phyloP scores from a whole-genome alignment of 1,284 basidiomycete species.

The Moesziomyces sp. region DNA sequence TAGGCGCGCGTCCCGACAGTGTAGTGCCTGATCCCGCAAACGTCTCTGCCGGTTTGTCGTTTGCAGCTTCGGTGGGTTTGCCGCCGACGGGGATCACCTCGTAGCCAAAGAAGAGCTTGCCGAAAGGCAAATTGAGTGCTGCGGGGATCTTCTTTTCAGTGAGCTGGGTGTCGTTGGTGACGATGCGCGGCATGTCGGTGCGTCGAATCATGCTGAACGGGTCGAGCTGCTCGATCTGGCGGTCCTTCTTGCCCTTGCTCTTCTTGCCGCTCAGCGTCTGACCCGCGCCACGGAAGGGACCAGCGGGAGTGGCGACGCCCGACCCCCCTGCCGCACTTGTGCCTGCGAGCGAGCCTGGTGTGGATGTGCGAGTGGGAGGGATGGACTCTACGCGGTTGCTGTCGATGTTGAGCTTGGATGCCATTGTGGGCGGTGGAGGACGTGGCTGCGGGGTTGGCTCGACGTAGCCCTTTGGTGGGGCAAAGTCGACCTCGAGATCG shows the following conservation, averaged over 20 bases:
- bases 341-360: conserved; percentile 54
- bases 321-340: conserved; percentile 35
- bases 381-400: conserved; percentile 56
- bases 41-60: conserved; percentile 14
- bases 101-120: conserved; percentile 70
- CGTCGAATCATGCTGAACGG: conserved; percentile 59
- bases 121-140: conserved; percentile 87
- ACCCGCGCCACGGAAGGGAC: conserved; percentile 60
- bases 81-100: conserved; percentile 59
- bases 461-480: conserved; percentile 76
- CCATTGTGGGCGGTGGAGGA: conserved; percentile 89
- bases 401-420: conserved; percentile 95
- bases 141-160: conserved; percentile 84
- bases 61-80: conserved; percentile 24
- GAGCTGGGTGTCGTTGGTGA: conserved; percentile 82
- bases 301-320: conserved; percentile 25
- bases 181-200: conserved; percentile 76
- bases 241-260: conserved; percentile 64
- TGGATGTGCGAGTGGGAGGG: conserved; percentile 66
- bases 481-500: conserved; percentile 85
- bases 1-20: conserved; percentile 35
- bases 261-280: conserved; percentile 66
- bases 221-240: conserved; percentile 63
- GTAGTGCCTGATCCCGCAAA: conserved; percentile 35
- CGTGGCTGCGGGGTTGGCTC: conserved; percentile 86